phyloP scores from a whole-genome alignment of 1,139 yeast species.

The Candida sp. region DNA sequence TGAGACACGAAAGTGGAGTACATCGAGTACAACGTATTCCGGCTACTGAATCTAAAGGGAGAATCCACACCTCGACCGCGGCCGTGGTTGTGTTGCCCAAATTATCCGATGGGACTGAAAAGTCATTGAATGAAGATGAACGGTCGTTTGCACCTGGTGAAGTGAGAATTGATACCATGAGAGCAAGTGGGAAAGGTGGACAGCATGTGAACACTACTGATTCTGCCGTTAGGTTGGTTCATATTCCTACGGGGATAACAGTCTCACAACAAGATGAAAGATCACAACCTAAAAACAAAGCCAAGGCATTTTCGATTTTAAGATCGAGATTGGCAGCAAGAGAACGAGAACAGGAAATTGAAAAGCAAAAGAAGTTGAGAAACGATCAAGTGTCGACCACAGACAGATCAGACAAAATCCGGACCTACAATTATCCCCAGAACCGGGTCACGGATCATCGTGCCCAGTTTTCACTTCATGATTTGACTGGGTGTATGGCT shows the following conservation, averaged over 20 bases:
- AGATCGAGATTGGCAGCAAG: slow-evolving; percentile 81
- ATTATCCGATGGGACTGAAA: slow-evolving; percentile 54
- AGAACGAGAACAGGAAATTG: slow-evolving; percentile 65
- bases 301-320: slow-evolving; percentile 85
- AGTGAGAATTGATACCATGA: slow-evolving; percentile 89
- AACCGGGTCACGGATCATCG: slow-evolving; percentile 93
- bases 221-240: slow-evolving; percentile 92
- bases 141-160: slow-evolving; percentile 83
- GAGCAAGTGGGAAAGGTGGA: slow-evolving; percentile 98
- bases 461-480: slow-evolving; percentile 75
- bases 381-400: slow-evolving; percentile 85
- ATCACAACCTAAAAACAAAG: slow-evolving; percentile 92
- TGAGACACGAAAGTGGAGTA: slow-evolving; percentile 91
- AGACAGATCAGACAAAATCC: slow-evolving; percentile 86
- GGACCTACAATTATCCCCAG: slow-evolving; percentile 93
- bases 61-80: slow-evolving; percentile 94
- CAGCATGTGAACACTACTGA: slow-evolving; percentile 99
- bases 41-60: slow-evolving; percentile 87
- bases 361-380: slow-evolving; percentile 64
- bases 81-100: slow-evolving; percentile 95
- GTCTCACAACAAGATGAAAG: slow-evolving; percentile 94
- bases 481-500: slow-evolving; percentile 73
- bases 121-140: slow-evolving; percentile 58
- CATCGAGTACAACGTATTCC: slow-evolving; percentile 96
- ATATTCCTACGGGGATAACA: slow-evolving; percentile 85